phyloP scores from a whole-genome alignment of 2,329 filamentous ascomycete species.

The Phaeosphaeriaceae sp. region DNA sequence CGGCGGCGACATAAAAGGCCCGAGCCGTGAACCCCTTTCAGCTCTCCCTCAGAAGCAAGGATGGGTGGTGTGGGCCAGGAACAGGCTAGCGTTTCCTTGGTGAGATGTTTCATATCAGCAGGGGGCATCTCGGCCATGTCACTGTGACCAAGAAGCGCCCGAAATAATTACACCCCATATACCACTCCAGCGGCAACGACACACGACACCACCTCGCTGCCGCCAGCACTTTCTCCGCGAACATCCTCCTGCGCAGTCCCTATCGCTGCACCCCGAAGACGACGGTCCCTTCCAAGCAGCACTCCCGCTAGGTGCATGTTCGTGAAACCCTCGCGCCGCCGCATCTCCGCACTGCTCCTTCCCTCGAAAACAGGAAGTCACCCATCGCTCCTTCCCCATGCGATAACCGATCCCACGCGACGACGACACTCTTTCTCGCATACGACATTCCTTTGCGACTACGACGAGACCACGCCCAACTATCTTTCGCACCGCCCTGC shows the following conservation, averaged over 20 bases:
- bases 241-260: background rate
- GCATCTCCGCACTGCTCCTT: conserved; percentile 8
- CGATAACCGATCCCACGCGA: conserved; percentile 5
- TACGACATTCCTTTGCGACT: background rate
- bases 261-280: background rate
- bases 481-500: conserved; percentile 9
- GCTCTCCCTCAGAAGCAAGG: conserved; percentile 11
- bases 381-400: conserved; percentile 26
- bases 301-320: conserved; percentile 14
- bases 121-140: conserved; percentile 10
- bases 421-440: background rate
- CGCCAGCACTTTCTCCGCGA: background rate
- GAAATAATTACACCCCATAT: conserved; percentile 21
- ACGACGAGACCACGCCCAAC: background rate
- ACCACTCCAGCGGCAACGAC: conserved; percentile 1
- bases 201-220: background rate
- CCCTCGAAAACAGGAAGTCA: conserved; percentile 19
- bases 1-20: conserved; percentile 9
- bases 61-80: conserved; percentile 11
- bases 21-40: conserved; percentile 23
- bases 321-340: conserved; percentile 28
- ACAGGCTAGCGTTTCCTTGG: conserved; percentile 21
- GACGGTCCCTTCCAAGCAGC: background rate
- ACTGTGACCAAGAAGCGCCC: conserved; percentile 10
- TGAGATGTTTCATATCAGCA: conserved; percentile 16